phyloP scores from a whole-genome alignment of 73 alveolate species.

The Tetrahymena thermophila region DNA sequence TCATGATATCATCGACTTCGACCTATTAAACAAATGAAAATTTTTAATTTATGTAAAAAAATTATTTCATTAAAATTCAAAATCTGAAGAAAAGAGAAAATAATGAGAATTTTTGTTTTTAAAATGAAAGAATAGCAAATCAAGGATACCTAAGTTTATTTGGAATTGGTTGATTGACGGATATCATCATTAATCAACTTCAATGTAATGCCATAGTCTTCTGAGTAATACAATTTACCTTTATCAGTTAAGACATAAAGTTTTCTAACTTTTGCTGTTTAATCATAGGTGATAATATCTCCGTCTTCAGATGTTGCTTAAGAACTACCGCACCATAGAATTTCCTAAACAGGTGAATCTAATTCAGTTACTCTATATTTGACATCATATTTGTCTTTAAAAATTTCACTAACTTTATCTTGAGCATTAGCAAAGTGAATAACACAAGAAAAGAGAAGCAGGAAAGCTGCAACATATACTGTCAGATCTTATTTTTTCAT shows the following conservation, averaged over 20 bases:
- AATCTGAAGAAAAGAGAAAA: neutral
- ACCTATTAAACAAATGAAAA: neutral
- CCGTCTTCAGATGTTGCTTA: constrained; percentile 1
- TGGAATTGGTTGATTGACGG: neutral
- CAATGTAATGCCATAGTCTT: neutral
- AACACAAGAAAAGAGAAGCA: neutral
- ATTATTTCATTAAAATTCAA: neutral
- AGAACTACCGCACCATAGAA: neutral
- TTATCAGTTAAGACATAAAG: neutral
- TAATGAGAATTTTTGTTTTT: neutral
- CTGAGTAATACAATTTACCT: neutral
- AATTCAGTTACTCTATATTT: neutral
- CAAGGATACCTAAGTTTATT: neutral
- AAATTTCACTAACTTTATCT: neutral
- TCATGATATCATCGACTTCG: neutral
- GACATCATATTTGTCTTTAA: neutral
- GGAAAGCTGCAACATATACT: neutral
- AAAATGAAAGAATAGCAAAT: neutral
- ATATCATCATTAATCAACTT: neutral
- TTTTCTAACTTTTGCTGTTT: neutral
- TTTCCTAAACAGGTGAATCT: neutral
- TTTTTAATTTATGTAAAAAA: neutral
- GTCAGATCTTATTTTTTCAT: neutral
- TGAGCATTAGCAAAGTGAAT: neutral
- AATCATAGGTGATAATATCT: neutral